phyloP scores from a whole-genome alignment of 306 rosid genomes.

The Begonia fuchsioides region DNA sequence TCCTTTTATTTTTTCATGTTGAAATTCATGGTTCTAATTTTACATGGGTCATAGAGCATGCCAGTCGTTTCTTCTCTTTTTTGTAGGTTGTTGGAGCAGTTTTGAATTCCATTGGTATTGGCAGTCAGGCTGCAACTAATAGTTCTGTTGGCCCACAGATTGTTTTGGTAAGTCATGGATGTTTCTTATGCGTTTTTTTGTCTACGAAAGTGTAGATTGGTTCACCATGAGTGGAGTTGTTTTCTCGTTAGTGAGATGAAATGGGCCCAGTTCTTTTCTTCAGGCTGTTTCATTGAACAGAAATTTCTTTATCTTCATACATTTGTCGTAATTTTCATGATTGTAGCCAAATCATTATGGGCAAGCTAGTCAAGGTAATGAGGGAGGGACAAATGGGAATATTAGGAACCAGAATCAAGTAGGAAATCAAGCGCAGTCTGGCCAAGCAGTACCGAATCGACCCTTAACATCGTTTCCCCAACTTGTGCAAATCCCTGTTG shows the following conservation, averaged over 20 bases:
- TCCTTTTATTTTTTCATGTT: conserved; percentile 1
- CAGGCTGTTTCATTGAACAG: neutral
- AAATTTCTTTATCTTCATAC: neutral
- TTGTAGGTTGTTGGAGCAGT: conserved; percentile 86
- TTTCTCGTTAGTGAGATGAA: too few relatives aligned
- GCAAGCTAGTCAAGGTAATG: conserved; percentile 50
- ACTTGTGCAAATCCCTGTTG: conserved; percentile 49
- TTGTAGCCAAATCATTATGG: conserved; percentile 13
- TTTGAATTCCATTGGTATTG: conserved; percentile 75
- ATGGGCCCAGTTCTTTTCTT: too few relatives aligned
- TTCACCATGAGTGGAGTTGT: too few relatives aligned
- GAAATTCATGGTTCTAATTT: neutral
- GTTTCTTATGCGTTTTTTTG: conserved; percentile 3
- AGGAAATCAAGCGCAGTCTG: conserved; percentile 52
- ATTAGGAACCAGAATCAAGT: conserved; percentile 14
- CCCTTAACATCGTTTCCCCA: conserved; percentile 61
- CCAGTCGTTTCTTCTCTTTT: conserved; percentile 1
- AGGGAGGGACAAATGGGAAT: conserved; percentile 18
- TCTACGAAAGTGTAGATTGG: neutral
- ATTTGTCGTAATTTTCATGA: neutral
- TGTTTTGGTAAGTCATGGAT: conserved; percentile 31
- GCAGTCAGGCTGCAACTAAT: conserved; percentile 38
- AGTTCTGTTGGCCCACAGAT: conserved; percentile 31
- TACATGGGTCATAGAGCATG: too few relatives aligned
- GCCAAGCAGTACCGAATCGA: conserved; percentile 48